Evolutionary conservation across 805 yeast genomes (phyloP), one percentile per base, ranked within the genome.

Genomic region (Lipomyces oligophaga): DNA sequence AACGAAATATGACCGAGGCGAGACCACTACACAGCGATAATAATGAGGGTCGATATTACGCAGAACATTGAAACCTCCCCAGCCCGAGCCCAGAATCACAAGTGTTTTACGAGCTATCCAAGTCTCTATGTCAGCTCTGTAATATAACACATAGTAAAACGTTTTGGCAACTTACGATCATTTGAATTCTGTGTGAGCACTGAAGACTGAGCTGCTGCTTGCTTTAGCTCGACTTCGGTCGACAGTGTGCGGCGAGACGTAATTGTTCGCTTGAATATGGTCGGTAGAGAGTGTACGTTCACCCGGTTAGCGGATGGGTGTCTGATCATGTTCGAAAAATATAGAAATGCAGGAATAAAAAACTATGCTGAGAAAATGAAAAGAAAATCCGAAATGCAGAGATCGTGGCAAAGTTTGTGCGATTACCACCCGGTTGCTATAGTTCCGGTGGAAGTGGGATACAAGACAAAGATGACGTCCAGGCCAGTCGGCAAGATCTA

Each of bases 1-100:
- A 52, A 81, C 62, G 63, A 81, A 81, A 62, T 81, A 81, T 60
- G 80, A 80, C 2, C 81, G 78, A 20, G 86, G 86, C 2, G 85
- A 79, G 30, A 81, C 71, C 21, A 81, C 80, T 2, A 83, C 79
- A 44, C 80, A 79, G 55, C 80, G 80, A 61, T 79, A 81, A 54
- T 76, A 77, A 34, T 75, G 74, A 20, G 75, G 71, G 47, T 71
- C 70, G 43, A 81, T 60, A 36, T 68, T 66, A 58, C 76, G 78
- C 54, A 81, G 67, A 7, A 80, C 58, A 11, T 80, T 78, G 24
- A 78, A 83, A 6, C 83, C 74, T 2, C 83, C 86, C 86, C 86
- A 81, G 37, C 86, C 86, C 31, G 81, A 74, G 15, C 86, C 86
- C 28, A 81, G 67, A 27, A 81, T 69, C 3, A 81, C 84, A 42